Evolutionary conservation across 2,329 filamentous ascomycete species (phyloP), one percentile per base, ranked within the genome.

Genomic region (Apiospora kogelbergensis): DNA sequence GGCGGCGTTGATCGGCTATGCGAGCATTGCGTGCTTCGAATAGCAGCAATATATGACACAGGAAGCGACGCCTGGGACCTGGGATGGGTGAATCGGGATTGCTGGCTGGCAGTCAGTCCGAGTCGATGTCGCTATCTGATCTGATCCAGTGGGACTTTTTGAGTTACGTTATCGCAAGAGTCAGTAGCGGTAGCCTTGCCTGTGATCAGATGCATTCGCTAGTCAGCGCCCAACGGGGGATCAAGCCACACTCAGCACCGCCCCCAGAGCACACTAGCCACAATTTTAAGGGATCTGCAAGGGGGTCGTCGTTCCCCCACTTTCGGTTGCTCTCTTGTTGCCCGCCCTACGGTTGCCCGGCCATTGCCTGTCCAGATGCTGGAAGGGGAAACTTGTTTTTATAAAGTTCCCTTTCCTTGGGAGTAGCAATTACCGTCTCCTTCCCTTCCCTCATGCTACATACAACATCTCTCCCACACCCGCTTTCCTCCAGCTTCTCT

Each of bases 81-180:
- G 30, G 30, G 22, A 60, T 37, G 30, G 6, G n/a, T 30, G 24
- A 33, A 57, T 20, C 15, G 24, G 48, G 17, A 11, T 3, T 26
- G 48, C 22, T 33, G 6, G 24, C 48, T 44, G 41, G 48, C 45
- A 22, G 44, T 45, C 17, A 45, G 46, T 53, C 22, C 22, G 5
- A 10, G 24, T 53, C 24, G 46, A 7, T 53, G 7, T 33, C 33
- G 33, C 33, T 33, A 3, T 3, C 33, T 33, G 33, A 30, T 26
- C 30, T 37, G 17, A 37, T 60, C 30, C 30, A 60, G 53, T 11
- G 53, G 30, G 17, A 60, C 53, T 60, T 60, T 60, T 60, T 60
- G 30, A 60, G 53, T 37, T 60, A 60, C 53, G 53, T 37, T 60
- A 60, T 60, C 53, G 37, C 53, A 37, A 60, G 53, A 60, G 53